A percentile compares a stretch with the other conserved stretches of the same genome.
These are phyloP conservation scores for Taiozyma onychis DNA, from an alignment of 1,139 yeast genomes.

Conservation along the genomic window DNA sequence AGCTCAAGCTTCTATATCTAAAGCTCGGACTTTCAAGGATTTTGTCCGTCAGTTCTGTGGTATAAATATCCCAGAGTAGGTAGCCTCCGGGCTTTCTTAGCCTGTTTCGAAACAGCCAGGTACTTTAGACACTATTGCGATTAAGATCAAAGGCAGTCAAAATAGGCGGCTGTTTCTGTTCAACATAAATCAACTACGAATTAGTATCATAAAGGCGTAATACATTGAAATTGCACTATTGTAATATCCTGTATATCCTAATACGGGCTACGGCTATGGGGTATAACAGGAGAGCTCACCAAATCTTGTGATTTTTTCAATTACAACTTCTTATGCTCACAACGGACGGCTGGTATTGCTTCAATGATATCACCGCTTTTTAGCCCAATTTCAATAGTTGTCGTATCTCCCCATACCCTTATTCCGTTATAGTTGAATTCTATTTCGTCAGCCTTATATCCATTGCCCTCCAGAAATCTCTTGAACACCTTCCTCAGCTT, in stretches of 20 bases:
- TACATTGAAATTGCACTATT: background rate
- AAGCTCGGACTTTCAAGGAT: background rate
- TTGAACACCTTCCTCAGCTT: conserved; percentile 7
- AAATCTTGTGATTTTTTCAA: too few species aligned
- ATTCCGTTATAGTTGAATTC: background rate
- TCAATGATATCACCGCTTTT: background rate
- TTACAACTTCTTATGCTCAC: too few species aligned
- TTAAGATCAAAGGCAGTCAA: background rate
- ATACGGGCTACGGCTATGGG: too few species aligned
- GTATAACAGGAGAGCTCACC: too few species aligned
- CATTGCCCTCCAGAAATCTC: background rate
- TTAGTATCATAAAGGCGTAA: background rate
- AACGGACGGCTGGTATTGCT: background rate
- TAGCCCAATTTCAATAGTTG: background rate
- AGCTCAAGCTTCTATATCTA: too few species aligned
- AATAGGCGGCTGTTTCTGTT: too few species aligned
- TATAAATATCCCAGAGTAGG: background rate
- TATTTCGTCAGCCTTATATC: background rate
- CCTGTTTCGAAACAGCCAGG: background rate
- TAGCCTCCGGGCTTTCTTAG: background rate
- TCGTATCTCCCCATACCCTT: background rate
- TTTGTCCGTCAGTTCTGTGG: background rate
- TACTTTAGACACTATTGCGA: background rate
- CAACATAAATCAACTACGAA: background rate
- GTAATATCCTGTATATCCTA: background rate